Conservation (phyloP, 106 monocot species). For the Vanilla planifolia region DNA sequence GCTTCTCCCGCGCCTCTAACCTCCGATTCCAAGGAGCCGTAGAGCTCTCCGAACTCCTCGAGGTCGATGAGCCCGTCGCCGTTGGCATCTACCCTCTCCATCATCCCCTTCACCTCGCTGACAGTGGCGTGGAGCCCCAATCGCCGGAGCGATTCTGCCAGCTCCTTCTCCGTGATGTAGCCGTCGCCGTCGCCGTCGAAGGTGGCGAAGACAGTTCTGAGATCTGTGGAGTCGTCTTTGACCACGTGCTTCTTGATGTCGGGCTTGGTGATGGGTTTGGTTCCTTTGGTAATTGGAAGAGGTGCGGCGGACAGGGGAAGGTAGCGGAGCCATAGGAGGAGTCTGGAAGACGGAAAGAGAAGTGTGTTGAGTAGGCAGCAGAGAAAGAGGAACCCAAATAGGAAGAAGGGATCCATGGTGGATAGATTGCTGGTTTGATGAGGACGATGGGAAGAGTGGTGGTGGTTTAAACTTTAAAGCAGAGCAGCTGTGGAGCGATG, state of each 20-base stretch:
- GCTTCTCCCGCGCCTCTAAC: neutral
- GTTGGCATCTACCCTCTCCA: slow-evolving; percentile 34
- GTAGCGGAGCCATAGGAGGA: slow-evolving; percentile 14
- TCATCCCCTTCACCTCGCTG: slow-evolving; percentile 25
- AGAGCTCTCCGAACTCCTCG: slow-evolving; percentile 39
- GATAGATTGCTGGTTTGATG: no score
- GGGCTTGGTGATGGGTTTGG: neutral
- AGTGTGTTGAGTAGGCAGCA: slow-evolving; percentile 4
- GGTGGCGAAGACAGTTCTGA: slow-evolving; percentile 26
- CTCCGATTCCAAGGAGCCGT: slow-evolving; percentile 11
- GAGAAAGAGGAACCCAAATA: slow-evolving; percentile 9
- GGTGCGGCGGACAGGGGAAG: slow-evolving; percentile 6
- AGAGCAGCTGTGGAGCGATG: no score
- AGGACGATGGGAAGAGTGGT: no score
- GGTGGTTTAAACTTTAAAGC: no score
- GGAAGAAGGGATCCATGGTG: slow-evolving; percentile 3
- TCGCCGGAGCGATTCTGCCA: slow-evolving; percentile 27
- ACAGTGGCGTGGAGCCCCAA: slow-evolving; percentile 18
- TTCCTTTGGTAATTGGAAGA: neutral
- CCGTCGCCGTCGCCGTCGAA: slow-evolving; percentile 52
- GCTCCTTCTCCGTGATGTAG: slow-evolving; percentile 42
- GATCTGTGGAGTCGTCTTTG: neutral
- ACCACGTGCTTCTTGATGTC: neutral
- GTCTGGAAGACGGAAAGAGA: slow-evolving; percentile 16
- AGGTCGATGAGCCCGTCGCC: slow-evolving; percentile 48